Evolutionary conservation across 129 eudicot species (phyloP).

Genomic region (Ambrosia trifida): DNA sequence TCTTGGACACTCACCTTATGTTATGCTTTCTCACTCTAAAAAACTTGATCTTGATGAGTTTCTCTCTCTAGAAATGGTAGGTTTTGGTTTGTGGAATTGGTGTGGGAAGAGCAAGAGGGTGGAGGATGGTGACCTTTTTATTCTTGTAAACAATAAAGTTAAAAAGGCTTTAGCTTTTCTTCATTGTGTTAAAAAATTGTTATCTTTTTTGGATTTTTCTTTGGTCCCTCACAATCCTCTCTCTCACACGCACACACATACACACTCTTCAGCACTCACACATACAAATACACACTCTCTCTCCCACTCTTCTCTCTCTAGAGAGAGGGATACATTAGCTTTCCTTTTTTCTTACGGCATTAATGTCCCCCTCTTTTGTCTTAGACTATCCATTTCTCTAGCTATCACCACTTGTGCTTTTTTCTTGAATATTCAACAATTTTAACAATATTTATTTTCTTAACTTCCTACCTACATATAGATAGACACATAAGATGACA

Average conservation of each 20-base stretch:
- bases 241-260: not conserved
- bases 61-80: slow-evolving; percentile 34
- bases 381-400: slow-evolving; percentile 40
- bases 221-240: slow-evolving; percentile 39
- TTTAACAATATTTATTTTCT: slow-evolving; percentile 12
- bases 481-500: slow-evolving; percentile 8
- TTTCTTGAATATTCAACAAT: slow-evolving; percentile 1
- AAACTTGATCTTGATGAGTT: slow-evolving; percentile 23
- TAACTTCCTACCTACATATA: slow-evolving; percentile 38
- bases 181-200: slow-evolving; percentile 30
- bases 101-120: slow-evolving; percentile 30
- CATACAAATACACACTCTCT: not conserved
- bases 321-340: slow-evolving; percentile 29
- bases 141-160: slow-evolving; percentile 40
- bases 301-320: slow-evolving; percentile 17
- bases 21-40: slow-evolving; percentile 26
- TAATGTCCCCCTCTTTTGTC: slow-evolving; percentile 49
- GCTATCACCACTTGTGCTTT: slow-evolving; percentile 40
- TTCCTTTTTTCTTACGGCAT: slow-evolving; percentile 89
- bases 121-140: slow-evolving; percentile 42
- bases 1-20: slow-evolving; percentile 17
- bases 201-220: slow-evolving; percentile 25
- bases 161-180: slow-evolving; percentile 32
- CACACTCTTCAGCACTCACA: slow-evolving; percentile 2
- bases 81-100: slow-evolving; percentile 31